These are phyloP conservation scores for Starmerella riodocensis DNA, from an alignment of 805 yeast genomes.

Conservation along the genomic window DNA sequence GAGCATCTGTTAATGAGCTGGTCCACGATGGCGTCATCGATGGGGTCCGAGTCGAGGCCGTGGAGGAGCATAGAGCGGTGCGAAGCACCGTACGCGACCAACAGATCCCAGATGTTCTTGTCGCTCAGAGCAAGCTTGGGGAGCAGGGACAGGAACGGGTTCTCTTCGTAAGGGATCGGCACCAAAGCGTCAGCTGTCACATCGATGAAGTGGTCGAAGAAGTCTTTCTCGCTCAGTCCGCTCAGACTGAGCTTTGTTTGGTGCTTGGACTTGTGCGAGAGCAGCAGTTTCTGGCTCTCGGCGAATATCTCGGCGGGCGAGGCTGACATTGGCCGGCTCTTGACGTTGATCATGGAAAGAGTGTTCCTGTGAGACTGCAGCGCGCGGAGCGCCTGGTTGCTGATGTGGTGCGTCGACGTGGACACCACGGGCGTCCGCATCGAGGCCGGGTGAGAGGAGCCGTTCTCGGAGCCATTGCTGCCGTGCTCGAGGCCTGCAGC, in stretches of 20 bases:
- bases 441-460: background rate
- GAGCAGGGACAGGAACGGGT: constrained; percentile 52
- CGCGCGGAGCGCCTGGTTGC: too few relatives aligned
- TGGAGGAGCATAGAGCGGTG: constrained; percentile 9
- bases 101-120: constrained; percentile 7
- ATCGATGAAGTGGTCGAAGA: constrained; percentile 49
- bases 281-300: background rate
- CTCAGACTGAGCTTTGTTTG: background rate
- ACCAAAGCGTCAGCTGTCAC: constrained; percentile 49
- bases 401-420: too few relatives aligned
- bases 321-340: background rate
- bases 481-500: background rate
- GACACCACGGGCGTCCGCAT: too few relatives aligned
- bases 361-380: too few relatives aligned
- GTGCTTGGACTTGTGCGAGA: background rate
- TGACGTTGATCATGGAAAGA: background rate
- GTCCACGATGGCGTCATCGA: background rate
- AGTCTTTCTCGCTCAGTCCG: constrained; percentile 29
- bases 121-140: constrained; percentile 54
- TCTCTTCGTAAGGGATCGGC: constrained; percentile 53
- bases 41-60: constrained; percentile 3
- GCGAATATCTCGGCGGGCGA: background rate
- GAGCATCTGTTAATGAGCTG: constrained; percentile 4
- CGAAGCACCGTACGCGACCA: constrained; percentile 20
- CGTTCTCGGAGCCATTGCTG: background rate